A percentile compares a stretch with the other conserved stretches of the same genome.
These are phyloP conservation scores for Cutaneotrichosporon daszewskae DNA, from an alignment of 1,284 basidiomycete genomes.

Conservation along the genomic window DNA sequence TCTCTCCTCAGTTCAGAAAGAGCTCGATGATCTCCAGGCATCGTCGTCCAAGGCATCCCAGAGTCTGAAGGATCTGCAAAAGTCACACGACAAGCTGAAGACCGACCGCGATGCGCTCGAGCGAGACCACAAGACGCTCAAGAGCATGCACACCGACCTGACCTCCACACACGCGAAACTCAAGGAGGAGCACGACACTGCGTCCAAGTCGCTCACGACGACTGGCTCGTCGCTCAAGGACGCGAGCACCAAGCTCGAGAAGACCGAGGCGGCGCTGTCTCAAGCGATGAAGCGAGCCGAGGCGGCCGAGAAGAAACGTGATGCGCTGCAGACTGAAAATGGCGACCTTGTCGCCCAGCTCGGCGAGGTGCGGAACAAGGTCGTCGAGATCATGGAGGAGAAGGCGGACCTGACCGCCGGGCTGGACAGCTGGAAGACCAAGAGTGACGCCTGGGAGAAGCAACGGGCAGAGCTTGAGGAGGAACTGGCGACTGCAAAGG, in stretches of 20 bases:
- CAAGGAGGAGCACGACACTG: slow-evolving; percentile 12
- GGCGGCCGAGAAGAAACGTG: slow-evolving; percentile 34
- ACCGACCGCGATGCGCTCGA: slow-evolving; percentile 14
- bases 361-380: slow-evolving; percentile 43
- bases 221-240: slow-evolving; percentile 10
- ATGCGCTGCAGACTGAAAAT: slow-evolving; percentile 43
- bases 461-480: slow-evolving; percentile 22
- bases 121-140: slow-evolving; percentile 16
- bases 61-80: slow-evolving; percentile 18
- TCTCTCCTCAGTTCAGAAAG: too few relatives aligned
- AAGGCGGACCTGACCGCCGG: slow-evolving; percentile 35
- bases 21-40: slow-evolving; percentile 5
- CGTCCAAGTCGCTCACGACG: slow-evolving; percentile 15
- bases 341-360: slow-evolving; percentile 43
- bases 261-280: slow-evolving; percentile 20
- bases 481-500: slow-evolving; percentile 21
- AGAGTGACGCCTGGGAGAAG: slow-evolving; percentile 29
- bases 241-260: slow-evolving; percentile 18
- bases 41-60: slow-evolving; percentile 1
- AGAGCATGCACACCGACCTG: slow-evolving; percentile 15
- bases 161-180: slow-evolving; percentile 19
- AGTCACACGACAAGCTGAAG: slow-evolving; percentile 14
- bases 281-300: slow-evolving; percentile 36
- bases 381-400: slow-evolving; percentile 43
- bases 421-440: slow-evolving; percentile 29